These are phyloP conservation scores for Trichoderma sp. DNA, from an alignment of 2,329 filamentous ascomycete genomes.

Conservation along the genomic window DNA sequence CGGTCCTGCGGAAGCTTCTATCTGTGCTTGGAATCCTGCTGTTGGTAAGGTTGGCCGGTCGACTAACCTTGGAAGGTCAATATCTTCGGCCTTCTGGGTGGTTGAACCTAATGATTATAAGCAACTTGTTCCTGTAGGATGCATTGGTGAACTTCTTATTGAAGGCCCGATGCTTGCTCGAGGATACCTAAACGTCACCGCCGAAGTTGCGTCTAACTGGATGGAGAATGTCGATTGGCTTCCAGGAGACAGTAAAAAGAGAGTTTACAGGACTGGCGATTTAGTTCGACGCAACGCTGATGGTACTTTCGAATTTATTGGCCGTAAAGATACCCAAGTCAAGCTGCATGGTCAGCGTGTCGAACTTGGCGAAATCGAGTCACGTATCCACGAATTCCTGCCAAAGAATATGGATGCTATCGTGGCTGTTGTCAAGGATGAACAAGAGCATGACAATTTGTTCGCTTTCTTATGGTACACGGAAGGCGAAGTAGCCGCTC, in stretches of 20 bases:
- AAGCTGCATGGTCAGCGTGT: constrained; percentile 20
- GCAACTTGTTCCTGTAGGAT: constrained; percentile 22
- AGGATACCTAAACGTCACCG: constrained; percentile 20
- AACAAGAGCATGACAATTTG: constrained; percentile 5
- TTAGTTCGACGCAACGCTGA: constrained; percentile 19
- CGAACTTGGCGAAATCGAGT: constrained; percentile 19
- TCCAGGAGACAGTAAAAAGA: background rate
- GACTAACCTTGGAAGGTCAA: constrained; percentile 19
- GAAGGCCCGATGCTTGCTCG: constrained; percentile 25
- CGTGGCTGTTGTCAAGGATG: constrained; percentile 17
- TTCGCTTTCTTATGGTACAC: constrained; percentile 21
- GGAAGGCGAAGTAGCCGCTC: background rate
- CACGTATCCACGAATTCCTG: constrained; percentile 12
- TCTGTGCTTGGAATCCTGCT: constrained; percentile 9
- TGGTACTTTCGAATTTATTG: constrained; percentile 19
- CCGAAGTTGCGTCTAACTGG: constrained; percentile 22
- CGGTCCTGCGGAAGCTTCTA: constrained; percentile 18
- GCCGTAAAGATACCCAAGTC: constrained; percentile 18
- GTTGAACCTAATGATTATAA: constrained; percentile 21
- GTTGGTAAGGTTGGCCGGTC: constrained; percentile 4
- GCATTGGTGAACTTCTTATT: constrained; percentile 25
- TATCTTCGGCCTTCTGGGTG: constrained; percentile 22
- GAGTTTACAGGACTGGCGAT: constrained; percentile 17
- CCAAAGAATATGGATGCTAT: constrained; percentile 14
- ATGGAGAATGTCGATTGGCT: constrained; percentile 19